Conservation (phyloP, 768 basidiomycete species). For the Lentinus tigrinus region DNA sequence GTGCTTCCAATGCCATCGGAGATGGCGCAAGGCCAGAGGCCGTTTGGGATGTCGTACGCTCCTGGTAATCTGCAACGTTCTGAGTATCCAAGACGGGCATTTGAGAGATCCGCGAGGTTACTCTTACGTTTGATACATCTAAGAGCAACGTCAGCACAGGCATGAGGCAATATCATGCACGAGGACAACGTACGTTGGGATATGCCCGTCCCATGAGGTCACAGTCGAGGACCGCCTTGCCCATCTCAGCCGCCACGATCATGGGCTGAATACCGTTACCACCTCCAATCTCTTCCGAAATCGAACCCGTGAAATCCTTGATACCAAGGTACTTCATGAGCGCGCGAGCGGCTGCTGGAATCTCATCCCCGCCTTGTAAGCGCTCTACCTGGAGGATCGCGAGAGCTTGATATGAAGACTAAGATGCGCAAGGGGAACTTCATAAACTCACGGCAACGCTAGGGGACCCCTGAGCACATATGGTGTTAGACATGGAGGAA, state of each 20-base stretch:
- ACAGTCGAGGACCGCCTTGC: constrained; percentile 33
- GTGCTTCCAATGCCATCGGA: constrained; percentile 38
- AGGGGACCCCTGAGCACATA: constrained; percentile 21
- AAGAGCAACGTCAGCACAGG: background rate
- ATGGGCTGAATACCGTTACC: constrained; percentile 37
- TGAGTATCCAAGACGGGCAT: background rate
- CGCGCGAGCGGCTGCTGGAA: constrained; percentile 20
- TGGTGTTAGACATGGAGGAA: background rate
- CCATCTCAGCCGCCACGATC: constrained; percentile 28
- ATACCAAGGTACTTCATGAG: constrained; percentile 26
- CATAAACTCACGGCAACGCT: constrained; percentile 23
- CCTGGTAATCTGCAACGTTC: constrained; percentile 24
- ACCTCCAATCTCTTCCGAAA: constrained; percentile 42
- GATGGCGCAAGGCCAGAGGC: constrained; percentile 35
- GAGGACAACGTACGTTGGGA: constrained; percentile 22
- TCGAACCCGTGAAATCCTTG: constrained; percentile 20
- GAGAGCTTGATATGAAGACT: background rate
- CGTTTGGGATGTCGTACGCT: constrained; percentile 24
- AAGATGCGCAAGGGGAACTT: background rate
- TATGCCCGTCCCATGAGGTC: constrained; percentile 40
- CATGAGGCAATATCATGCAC: too few species aligned
- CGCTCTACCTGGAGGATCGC: constrained; percentile 20
- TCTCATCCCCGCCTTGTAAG: constrained; percentile 26
- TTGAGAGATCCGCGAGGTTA: background rate
- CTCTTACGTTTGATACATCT: constrained; percentile 30